Conservation (phyloP, 306 rosid species). For the Gastrolobium bilobum region DNA sequence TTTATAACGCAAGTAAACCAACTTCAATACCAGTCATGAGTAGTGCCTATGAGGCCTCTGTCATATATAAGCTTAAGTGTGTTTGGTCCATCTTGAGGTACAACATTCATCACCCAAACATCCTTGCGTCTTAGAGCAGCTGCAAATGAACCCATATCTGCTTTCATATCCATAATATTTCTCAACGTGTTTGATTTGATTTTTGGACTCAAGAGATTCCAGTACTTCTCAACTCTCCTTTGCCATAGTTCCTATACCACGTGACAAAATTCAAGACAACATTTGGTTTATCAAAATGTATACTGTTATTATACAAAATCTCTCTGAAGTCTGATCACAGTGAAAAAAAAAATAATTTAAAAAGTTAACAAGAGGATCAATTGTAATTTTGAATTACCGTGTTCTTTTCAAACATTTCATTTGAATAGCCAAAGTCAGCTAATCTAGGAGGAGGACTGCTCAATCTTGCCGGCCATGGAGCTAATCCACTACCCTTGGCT, state of each 20-base stretch:
- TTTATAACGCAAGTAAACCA: constrained; percentile 14
- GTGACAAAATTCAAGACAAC: constrained; percentile 42
- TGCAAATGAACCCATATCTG: constrained; percentile 89
- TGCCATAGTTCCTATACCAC: constrained; percentile 81
- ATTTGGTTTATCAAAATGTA: constrained; percentile 11
- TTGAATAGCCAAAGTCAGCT: constrained; percentile 89
- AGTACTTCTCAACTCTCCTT: constrained; percentile 82
- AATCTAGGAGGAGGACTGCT: constrained; percentile 92
- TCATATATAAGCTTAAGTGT: constrained; percentile 90
- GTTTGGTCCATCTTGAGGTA: constrained; percentile 85
- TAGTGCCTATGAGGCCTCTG: constrained; percentile 90
- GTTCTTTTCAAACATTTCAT: constrained; percentile 88
- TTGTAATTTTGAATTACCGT: constrained; percentile 63
- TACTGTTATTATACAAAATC: constrained; percentile 2
- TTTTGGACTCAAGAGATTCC: constrained; percentile 83
- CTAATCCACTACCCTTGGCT: constrained; percentile 87
- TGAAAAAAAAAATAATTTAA: neutral
- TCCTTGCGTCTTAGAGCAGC: constrained; percentile 87
- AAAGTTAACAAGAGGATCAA: constrained; percentile 35
- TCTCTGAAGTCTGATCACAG: neutral
- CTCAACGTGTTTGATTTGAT: constrained; percentile 70
- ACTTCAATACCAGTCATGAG: constrained; percentile 78
- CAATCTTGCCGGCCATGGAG: constrained; percentile 96
- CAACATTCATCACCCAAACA: constrained; percentile 99
- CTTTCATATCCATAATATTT: constrained; percentile 98